Conservation (phyloP, 2,329 filamentous ascomycete genomes). For the Penicillium crustosum region DNA sequence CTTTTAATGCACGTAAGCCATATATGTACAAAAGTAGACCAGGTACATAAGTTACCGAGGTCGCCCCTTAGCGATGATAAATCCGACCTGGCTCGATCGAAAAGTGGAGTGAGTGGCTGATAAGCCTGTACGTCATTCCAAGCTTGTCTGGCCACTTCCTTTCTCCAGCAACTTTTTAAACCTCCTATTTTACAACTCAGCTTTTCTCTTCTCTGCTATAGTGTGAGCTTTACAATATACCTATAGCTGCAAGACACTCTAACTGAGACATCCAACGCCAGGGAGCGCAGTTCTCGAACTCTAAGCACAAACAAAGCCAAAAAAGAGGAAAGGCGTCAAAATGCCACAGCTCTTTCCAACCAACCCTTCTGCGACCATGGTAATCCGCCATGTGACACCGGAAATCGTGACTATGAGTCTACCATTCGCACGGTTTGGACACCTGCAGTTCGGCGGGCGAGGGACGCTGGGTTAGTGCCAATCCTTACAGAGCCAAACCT, state of each 20-base stretch:
- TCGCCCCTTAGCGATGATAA: background rate
- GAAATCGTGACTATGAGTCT: slow-evolving; percentile 62
- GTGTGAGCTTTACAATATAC: no score
- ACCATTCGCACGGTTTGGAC: slow-evolving; percentile 80
- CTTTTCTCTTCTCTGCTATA: background rate
- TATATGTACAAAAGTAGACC: background rate
- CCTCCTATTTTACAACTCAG: background rate
- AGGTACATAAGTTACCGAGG: background rate
- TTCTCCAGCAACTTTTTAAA: background rate
- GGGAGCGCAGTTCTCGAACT: slow-evolving; percentile 7
- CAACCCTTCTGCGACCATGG: slow-evolving; percentile 80
- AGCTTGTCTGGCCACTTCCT: background rate
- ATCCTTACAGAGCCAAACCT: slow-evolving; percentile 8
- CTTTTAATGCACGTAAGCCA: background rate
- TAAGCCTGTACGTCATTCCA: background rate
- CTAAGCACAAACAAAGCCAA: background rate
- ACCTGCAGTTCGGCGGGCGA: slow-evolving; percentile 78
- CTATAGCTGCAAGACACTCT: background rate
- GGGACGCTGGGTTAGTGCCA: slow-evolving; percentile 70
- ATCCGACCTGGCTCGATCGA: slow-evolving; percentile 1
- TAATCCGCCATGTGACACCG: slow-evolving; percentile 80
- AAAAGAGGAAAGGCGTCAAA: slow-evolving; percentile 10
- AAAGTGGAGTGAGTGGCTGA: slow-evolving; percentile 1
- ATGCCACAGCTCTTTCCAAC: slow-evolving; percentile 59
- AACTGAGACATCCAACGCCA: slow-evolving; percentile 15